Base-by-base conservation (phyloP, 2,329 filamentous ascomycete genomes). In the Onygenales sp. region DNA sequence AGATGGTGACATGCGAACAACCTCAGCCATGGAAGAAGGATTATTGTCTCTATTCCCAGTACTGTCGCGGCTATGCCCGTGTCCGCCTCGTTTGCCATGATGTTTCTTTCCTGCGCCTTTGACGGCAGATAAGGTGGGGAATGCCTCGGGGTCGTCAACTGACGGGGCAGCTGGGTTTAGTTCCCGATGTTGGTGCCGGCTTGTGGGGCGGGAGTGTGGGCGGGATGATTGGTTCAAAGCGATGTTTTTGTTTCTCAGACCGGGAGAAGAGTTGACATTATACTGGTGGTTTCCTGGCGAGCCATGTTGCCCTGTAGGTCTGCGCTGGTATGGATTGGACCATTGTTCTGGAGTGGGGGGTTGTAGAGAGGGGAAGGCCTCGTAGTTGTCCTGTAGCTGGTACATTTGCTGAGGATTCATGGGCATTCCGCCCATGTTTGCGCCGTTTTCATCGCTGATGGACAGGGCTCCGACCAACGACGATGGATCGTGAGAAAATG, bases 401-500 rank as follows among this genome's bases (percentile, higher is more conserved):
- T 95, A 83, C 57, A 81, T 83, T 4, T 81, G 80, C 46, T 84
- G 78, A n/a, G 66, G 54, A 17, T 60, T 58, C 7, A 76, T 72
- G 54, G 80, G 78, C 55, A 82, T 80, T 5, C 77, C 68, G n/a
- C 85, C 81, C 55, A 80, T 75, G 45, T 83, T 53, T 61, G 60
- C 36, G 8, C 61, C 60, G 27, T 59, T 64, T 36, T 63, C 64
- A 45, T 72, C 87, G 58, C 88, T 86, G 11, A 96, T 72, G 35
- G 79, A 83, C 58, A 98, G 79, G 61, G 87, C 87, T 63, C 86
- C 89, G 72, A 95, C 83, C 11, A 96, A 79, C 60, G 89, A 82
- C 1, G 90, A 83, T 2, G 93, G 93, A 62, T 98, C 93, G 70
- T 98, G 93, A 11, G 92, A 97, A 74, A 98, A 98, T 55, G 95